Conservation (phyloP, 1,284 basidiomycete genomes). For the Phylloporus gajari region DNA sequence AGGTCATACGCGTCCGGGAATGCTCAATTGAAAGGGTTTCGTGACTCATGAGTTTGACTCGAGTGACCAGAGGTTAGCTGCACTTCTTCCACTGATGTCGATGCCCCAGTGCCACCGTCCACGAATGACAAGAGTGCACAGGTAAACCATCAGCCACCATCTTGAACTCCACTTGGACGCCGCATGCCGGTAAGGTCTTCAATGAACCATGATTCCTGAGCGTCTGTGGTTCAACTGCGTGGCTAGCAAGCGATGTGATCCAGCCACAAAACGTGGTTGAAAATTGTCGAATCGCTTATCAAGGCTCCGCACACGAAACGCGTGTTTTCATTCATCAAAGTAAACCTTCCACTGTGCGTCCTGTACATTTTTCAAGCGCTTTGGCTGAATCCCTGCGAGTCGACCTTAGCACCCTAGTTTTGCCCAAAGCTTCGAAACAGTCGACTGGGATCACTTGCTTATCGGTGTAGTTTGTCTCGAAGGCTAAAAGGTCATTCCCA, state of each 20-base stretch:
- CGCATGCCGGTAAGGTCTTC: too few species aligned
- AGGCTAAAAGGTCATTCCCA: not conserved
- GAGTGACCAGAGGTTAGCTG: too few species aligned
- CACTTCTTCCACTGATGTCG: too few species aligned
- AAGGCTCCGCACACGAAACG: not conserved
- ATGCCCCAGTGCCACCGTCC: too few species aligned
- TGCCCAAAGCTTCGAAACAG: not conserved
- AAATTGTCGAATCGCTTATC: not conserved
- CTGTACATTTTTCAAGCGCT: slow-evolving; percentile 13
- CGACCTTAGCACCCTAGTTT: not conserved
- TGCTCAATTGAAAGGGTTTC: too few species aligned
- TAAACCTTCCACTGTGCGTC: slow-evolving; percentile 12
- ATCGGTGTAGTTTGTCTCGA: slow-evolving; percentile 3
- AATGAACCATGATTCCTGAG: not conserved
- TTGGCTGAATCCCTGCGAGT: slow-evolving; percentile 7
- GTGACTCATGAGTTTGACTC: too few species aligned
- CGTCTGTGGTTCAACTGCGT: not conserved
- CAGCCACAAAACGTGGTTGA: too few species aligned
- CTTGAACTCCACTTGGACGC: too few species aligned
- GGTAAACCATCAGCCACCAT: too few species aligned
- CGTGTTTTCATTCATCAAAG: slow-evolving; percentile 19
- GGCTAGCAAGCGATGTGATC: not conserved
- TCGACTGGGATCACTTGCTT: not conserved
- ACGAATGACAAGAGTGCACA: too few species aligned
- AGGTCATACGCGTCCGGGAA: too few species aligned